These are phyloP conservation scores for Salvia hispanica DNA, from an alignment of 257 asterid genomes.

Conservation along the genomic window DNA sequence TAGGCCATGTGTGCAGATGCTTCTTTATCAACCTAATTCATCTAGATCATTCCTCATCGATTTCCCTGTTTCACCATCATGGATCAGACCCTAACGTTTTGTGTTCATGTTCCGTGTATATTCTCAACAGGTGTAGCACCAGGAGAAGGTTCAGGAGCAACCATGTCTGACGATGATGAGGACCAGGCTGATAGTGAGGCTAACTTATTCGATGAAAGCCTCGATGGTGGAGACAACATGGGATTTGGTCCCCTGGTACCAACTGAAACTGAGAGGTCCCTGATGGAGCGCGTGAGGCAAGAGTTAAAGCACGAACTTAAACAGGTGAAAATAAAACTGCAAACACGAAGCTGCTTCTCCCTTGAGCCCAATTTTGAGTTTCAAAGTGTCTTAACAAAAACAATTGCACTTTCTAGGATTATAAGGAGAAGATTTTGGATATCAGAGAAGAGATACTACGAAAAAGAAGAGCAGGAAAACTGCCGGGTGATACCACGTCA, in stretches of 20 bases:
- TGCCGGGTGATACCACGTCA: slow-evolving; percentile 83
- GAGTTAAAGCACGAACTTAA: slow-evolving; percentile 87
- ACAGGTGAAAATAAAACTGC: slow-evolving; percentile 50
- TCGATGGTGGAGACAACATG: slow-evolving; percentile 76
- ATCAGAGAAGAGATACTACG: slow-evolving; percentile 65
- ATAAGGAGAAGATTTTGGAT: slow-evolving; percentile 64
- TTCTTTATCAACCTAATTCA: no score
- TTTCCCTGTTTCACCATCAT: no score
- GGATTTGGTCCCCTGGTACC: slow-evolving; percentile 91
- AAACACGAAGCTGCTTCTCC: no score
- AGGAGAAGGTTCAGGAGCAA: slow-evolving; percentile 92
- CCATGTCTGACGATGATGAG: slow-evolving; percentile 95
- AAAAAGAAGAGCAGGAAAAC: slow-evolving; percentile 79
- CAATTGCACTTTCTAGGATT: slow-evolving; percentile 37
- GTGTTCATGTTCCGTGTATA: no score
- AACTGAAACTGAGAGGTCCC: slow-evolving; percentile 80
- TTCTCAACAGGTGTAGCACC: slow-evolving; percentile 75
- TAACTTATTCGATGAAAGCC: slow-evolving; percentile 71
- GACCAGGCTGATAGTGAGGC: slow-evolving; percentile 76
- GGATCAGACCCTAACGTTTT: no score
- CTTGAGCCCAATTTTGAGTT: no score
- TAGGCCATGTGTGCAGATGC: no score
- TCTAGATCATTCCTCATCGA: no score
- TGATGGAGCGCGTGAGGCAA: slow-evolving; percentile 87
- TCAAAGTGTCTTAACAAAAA: no score